phyloP scores from a whole-genome alignment of 805 yeast genomes.

The Yamadazyma kitorensis region DNA sequence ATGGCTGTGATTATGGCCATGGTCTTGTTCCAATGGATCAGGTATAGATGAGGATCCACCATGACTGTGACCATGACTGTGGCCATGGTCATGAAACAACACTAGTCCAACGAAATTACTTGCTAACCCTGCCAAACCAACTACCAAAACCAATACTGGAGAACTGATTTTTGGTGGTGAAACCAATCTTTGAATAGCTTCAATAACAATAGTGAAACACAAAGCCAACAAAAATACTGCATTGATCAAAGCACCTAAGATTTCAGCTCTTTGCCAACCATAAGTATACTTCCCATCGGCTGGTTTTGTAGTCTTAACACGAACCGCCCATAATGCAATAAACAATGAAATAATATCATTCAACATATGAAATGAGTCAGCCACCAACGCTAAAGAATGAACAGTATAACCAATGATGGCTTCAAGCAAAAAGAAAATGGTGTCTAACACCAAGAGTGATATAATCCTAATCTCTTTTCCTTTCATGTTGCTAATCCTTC shows the following conservation, averaged over 20 bases:
- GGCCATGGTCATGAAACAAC: conserved; percentile 77
- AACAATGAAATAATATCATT: conserved; percentile 87
- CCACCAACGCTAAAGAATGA: conserved; percentile 90
- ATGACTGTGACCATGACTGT: conserved; percentile 39
- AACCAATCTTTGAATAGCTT: conserved; percentile 86
- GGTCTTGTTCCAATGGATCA: not conserved
- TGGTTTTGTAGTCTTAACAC: conserved; percentile 74
- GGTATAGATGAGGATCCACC: conserved; percentile 14
- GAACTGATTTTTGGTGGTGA: conserved; percentile 75
- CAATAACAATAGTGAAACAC: conserved; percentile 88
- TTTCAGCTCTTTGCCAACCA: conserved; percentile 98
- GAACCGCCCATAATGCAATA: conserved; percentile 96
- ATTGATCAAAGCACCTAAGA: conserved; percentile 89
- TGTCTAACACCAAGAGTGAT: conserved; percentile 70
- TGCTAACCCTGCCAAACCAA: conserved; percentile 78
- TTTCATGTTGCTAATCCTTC: conserved; percentile 20
- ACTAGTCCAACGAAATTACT: conserved; percentile 83
- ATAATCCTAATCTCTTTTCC: conserved; percentile 71
- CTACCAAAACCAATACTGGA: conserved; percentile 78
- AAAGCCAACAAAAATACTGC: conserved; percentile 91
- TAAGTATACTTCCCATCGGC: conserved; percentile 91
- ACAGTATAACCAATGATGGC: conserved; percentile 85
- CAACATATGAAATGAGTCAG: conserved; percentile 97
- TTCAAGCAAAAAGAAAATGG: conserved; percentile 81
- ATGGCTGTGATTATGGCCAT: conserved; percentile 33